Percentiles rank a stretch among this genome's conserved stretches.
These are phyloP conservation scores for Cystoisospora suis DNA, from an alignment of 169 alveolate genomes.

Conservation along the genomic window DNA sequence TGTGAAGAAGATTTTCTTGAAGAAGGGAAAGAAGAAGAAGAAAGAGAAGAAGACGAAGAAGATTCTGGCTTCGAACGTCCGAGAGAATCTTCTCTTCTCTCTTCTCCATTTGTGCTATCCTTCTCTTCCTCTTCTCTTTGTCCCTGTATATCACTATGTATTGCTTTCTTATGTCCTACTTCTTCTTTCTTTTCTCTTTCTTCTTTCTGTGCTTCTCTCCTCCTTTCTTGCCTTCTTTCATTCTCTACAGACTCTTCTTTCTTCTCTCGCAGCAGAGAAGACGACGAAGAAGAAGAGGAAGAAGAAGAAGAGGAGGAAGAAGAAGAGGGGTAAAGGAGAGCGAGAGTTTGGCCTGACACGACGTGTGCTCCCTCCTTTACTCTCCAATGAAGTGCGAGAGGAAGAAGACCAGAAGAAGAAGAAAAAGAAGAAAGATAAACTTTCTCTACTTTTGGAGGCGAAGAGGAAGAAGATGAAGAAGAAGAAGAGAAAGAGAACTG, in stretches of 20 bases:
- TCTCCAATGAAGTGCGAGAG: neutral
- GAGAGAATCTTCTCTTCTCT: no score
- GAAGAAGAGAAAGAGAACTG: no score
- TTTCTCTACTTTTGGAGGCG: neutral
- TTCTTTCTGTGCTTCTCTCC: no score
- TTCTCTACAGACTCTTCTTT: neutral
- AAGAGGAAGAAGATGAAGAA: neutral
- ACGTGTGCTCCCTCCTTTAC: neutral
- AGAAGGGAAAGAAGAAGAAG: neutral
- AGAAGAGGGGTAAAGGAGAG: neutral
- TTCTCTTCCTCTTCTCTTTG: no score
- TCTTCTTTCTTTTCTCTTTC: no score
- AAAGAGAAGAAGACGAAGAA: neutral
- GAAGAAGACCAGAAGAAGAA: neutral
- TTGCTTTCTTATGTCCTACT: no score
- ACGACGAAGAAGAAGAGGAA: neutral
- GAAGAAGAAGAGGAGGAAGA: neutral
- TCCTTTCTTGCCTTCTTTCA: neutral
- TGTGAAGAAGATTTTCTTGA: no score
- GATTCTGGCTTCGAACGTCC: no score
- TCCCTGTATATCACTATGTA: no score
- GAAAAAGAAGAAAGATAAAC: neutral
- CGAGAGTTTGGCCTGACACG: conserved; percentile 12
- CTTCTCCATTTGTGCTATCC: no score
- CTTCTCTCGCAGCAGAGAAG: neutral